Conservation (phyloP, 2,329 filamentous ascomycete genomes). For the Apiospora pterosperma region DNA sequence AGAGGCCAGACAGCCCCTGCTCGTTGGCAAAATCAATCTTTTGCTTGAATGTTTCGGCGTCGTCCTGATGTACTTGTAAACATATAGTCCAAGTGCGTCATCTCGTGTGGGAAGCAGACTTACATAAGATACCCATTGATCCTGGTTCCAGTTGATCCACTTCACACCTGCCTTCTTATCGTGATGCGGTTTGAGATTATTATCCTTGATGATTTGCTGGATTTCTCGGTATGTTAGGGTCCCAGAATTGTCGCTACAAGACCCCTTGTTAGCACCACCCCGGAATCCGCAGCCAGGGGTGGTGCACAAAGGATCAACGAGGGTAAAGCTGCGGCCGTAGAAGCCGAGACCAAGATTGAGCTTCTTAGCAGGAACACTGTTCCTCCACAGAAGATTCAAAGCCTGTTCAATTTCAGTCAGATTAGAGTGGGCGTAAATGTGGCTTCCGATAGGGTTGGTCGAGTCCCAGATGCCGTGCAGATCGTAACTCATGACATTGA, state of each 20-base stretch:
- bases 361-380: constrained; percentile 31
- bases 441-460: constrained; percentile 20
- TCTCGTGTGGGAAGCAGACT: too few species aligned
- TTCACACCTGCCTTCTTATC: constrained; percentile 19
- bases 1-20: constrained; percentile 21
- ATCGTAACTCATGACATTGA: constrained; percentile 28
- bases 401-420: constrained; percentile 35
- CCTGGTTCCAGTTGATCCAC: constrained; percentile 25
- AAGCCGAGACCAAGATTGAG: constrained; percentile 37
- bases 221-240: constrained; percentile 15
- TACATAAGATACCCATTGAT: constrained; percentile 40
- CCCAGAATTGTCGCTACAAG: constrained; percentile 14
- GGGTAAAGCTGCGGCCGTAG: constrained; percentile 29
- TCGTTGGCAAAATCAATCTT: constrained; percentile 30
- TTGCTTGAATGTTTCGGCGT: constrained; percentile 27
- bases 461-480: constrained; percentile 35
- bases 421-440: constrained; percentile 35
- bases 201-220: constrained; percentile 1
- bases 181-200: constrained; percentile 2
- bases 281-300: neutral
- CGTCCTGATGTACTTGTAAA: too few species aligned
- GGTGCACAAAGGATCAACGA: constrained; percentile 17
- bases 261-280: constrained; percentile 11
- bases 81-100: too few species aligned
- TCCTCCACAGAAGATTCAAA: constrained; percentile 39